Percentiles rank a stretch among this genome's conserved stretches.
These are phyloP conservation scores for Xylariaceae sp. DNA, from an alignment of 2,329 filamentous ascomycete genomes.

Conservation along the genomic window DNA sequence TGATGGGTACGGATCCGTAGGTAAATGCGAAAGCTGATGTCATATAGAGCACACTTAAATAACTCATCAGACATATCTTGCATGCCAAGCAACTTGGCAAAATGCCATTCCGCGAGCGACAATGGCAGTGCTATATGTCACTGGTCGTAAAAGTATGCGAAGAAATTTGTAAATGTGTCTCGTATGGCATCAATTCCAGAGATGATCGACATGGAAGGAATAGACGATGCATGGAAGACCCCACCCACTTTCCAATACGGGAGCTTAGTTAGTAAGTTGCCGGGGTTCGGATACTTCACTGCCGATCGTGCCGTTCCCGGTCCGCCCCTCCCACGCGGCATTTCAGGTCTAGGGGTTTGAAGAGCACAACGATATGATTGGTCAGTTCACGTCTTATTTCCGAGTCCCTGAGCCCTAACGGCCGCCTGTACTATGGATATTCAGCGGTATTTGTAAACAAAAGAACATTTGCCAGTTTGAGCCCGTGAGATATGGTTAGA, in stretches of 20 bases:
- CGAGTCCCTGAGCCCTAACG: no score
- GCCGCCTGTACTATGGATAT: background rate
- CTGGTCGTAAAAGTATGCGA: background rate
- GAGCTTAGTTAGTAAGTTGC: background rate
- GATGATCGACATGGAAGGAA: background rate
- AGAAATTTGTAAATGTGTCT: background rate
- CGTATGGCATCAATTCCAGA: background rate
- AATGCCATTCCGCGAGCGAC: background rate
- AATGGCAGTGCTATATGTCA: background rate
- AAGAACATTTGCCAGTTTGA: background rate
- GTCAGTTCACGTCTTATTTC: no score
- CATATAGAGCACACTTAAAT: background rate
- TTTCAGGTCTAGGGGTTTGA: no score
- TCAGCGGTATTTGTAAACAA: background rate
- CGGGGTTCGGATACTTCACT: background rate
- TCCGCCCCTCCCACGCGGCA: no score
- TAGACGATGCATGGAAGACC: background rate
- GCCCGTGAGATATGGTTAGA: background rate
- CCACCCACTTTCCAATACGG: background rate
- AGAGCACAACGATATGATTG: no score
- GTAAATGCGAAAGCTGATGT: background rate
- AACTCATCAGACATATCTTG: background rate
- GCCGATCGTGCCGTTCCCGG: background rate
- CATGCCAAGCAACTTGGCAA: background rate
- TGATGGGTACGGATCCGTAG: no score